phyloP scores from a whole-genome alignment of 768 basidiomycete species.

The Tricholoma bakamatsutake region DNA sequence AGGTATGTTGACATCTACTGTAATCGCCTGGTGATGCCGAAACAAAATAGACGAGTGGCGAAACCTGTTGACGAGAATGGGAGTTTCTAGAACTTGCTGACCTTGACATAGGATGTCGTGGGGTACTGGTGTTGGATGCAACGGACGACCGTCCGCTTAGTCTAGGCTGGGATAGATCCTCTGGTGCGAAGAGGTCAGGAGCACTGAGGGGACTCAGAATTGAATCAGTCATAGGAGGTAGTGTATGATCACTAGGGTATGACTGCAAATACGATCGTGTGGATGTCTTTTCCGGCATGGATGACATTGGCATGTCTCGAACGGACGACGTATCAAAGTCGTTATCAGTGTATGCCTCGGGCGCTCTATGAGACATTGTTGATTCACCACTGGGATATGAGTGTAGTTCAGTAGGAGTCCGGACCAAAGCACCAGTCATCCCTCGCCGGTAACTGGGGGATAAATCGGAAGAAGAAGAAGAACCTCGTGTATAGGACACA shows the following conservation, averaged over 20 bases:
- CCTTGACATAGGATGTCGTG: neutral
- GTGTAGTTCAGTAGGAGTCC: conserved; percentile 21
- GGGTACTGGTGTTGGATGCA: neutral
- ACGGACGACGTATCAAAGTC: neutral
- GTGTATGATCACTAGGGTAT: conserved; percentile 18
- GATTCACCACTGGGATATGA: conserved; percentile 13
- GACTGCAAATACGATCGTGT: conserved; percentile 19
- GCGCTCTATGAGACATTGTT: neutral
- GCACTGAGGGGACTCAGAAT: conserved; percentile 13
- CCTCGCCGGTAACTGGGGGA: conserved; percentile 5
- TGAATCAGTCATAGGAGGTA: conserved; percentile 3
- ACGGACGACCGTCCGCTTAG: neutral
- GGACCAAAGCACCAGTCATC: conserved; percentile 19
- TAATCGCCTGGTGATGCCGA: neutral
- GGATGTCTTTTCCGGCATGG: neutral
- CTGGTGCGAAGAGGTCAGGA: conserved; percentile 9
- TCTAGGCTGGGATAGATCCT: neutral
- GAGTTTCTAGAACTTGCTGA: neutral
- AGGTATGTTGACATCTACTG: conserved; percentile 1
- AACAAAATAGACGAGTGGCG: neutral
- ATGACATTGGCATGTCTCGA: neutral
- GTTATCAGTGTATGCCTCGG: neutral
- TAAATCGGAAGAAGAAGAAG: conserved; percentile 6
- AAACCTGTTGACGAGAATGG: neutral
- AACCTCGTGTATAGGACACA: conserved; percentile 10